Conservation (phyloP, 2,329 filamentous ascomycete species). For the Blastomyces silverae region DNA sequence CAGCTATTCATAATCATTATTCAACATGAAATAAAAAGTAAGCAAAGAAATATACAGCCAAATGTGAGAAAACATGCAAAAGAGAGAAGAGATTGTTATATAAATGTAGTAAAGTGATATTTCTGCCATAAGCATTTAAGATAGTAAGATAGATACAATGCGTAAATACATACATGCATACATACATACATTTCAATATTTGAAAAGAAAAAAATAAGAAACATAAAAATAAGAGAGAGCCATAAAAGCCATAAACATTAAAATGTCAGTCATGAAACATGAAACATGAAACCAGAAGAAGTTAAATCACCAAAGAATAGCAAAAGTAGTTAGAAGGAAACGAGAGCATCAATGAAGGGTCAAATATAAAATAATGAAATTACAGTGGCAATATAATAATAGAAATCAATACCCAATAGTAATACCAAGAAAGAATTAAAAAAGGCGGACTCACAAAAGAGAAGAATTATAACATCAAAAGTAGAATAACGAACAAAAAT, state of each 20-base stretch:
- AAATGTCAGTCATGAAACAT: slow-evolving; percentile 14
- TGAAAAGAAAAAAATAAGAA: slow-evolving; percentile 16
- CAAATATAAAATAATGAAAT: neutral
- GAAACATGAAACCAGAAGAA: slow-evolving; percentile 13
- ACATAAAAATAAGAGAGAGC: slow-evolving; percentile 20
- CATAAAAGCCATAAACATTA: slow-evolving; percentile 24
- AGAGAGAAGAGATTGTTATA: neutral
- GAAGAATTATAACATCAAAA: neutral
- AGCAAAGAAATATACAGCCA: neutral
- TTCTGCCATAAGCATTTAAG: neutral
- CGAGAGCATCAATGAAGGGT: too few relatives aligned
- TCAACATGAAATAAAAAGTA: neutral
- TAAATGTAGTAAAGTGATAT: neutral
- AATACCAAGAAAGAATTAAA: slow-evolving; percentile 7
- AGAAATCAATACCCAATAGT: neutral
- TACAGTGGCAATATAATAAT: neutral
- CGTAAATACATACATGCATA: neutral
- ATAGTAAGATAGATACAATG: neutral
- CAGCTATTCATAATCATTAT: neutral
- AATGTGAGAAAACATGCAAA: neutral
- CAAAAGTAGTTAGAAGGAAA: neutral
- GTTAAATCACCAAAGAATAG: neutral
- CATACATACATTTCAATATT: slow-evolving; percentile 6
- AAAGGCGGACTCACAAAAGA: neutral
- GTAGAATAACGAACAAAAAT: neutral